These are phyloP conservation scores for Adenanthera pavonina DNA, from an alignment of 306 rosid species.

Conservation along the genomic window DNA sequence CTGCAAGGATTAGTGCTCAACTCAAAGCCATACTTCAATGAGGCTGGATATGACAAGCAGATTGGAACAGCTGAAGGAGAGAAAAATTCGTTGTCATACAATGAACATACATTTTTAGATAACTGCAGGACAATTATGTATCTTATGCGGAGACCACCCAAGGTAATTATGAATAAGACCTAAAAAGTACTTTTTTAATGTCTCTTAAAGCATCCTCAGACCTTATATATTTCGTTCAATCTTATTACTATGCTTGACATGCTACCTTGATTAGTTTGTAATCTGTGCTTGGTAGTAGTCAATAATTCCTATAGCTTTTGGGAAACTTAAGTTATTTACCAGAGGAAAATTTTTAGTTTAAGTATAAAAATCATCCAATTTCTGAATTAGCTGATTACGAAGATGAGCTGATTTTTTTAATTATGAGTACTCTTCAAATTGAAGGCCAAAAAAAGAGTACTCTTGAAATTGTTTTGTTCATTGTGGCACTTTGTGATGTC, in stretches of 20 bases:
- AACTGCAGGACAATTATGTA: slow-evolving; percentile 96
- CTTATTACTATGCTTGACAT: slow-evolving; percentile 3
- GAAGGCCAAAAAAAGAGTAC: too few relatives aligned
- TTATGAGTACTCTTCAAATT: slow-evolving; percentile 3
- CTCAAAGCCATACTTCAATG: slow-evolving; percentile 95
- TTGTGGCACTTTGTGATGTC: slow-evolving; percentile 3
- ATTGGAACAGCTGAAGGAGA: slow-evolving; percentile 98
- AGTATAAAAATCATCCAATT: neutral
- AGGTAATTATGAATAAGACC: slow-evolving; percentile 61
- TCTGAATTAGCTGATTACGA: slow-evolving; percentile 6
- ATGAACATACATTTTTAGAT: slow-evolving; percentile 88
- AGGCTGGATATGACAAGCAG: slow-evolving; percentile 99
- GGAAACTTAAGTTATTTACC: neutral
- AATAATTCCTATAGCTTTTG: neutral
- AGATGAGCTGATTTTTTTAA: neutral
- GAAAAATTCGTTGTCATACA: slow-evolving; percentile 94
- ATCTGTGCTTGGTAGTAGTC: neutral
- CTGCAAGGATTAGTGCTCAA: slow-evolving; percentile 96
- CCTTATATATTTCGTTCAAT: slow-evolving; percentile 2
- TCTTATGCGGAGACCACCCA: slow-evolving; percentile 90
- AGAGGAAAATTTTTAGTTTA: neutral
- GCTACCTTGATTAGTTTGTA: neutral
- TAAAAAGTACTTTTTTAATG: neutral
- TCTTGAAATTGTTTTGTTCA: slow-evolving; percentile 4
- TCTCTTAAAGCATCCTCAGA: neutral